These are phyloP conservation scores for Pseudocercospora eumusae DNA, from an alignment of 2,329 filamentous ascomycete genomes.

Conservation along the genomic window DNA sequence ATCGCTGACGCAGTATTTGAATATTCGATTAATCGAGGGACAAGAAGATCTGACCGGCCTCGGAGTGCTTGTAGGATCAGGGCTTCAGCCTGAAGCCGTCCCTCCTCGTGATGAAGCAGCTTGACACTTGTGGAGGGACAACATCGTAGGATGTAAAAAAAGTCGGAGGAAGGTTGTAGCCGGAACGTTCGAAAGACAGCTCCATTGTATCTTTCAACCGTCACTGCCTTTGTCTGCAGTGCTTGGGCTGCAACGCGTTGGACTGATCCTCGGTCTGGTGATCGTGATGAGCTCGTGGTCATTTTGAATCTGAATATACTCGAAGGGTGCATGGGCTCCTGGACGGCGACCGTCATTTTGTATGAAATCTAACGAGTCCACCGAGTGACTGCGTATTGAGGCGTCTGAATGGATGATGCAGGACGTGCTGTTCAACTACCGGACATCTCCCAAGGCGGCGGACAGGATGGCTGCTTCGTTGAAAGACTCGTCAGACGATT, in stretches of 20 bases:
- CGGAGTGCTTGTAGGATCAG: slow-evolving; percentile 43
- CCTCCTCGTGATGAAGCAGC: slow-evolving; percentile 48
- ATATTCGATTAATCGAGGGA: slow-evolving; percentile 46
- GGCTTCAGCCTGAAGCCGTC: slow-evolving; percentile 45
- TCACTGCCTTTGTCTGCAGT: slow-evolving; percentile 33
- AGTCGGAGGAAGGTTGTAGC: slow-evolving; percentile 44
- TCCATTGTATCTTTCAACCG: slow-evolving; percentile 32
- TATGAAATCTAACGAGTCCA: slow-evolving; percentile 10
- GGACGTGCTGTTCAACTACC: background rate
- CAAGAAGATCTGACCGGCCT: slow-evolving; percentile 41
- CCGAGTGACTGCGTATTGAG: background rate
- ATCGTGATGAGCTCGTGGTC: slow-evolving; percentile 20
- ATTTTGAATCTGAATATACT: slow-evolving; percentile 16
- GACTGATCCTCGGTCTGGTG: slow-evolving; percentile 32
- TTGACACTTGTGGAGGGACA: slow-evolving; percentile 42
- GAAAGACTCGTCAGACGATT: slow-evolving; percentile 20
- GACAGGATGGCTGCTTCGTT: slow-evolving; percentile 8
- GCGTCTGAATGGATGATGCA: slow-evolving; percentile 6
- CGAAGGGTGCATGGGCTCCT: background rate
- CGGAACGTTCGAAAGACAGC: slow-evolving; percentile 47
- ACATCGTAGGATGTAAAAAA: slow-evolving; percentile 46
- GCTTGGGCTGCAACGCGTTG: slow-evolving; percentile 31
- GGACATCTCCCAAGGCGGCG: slow-evolving; percentile 19
- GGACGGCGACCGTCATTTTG: slow-evolving; percentile 26
- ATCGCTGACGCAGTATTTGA: slow-evolving; percentile 22